Conservation (phyloP, 768 basidiomycete genomes). For the Antrodiella citrinella region DNA sequence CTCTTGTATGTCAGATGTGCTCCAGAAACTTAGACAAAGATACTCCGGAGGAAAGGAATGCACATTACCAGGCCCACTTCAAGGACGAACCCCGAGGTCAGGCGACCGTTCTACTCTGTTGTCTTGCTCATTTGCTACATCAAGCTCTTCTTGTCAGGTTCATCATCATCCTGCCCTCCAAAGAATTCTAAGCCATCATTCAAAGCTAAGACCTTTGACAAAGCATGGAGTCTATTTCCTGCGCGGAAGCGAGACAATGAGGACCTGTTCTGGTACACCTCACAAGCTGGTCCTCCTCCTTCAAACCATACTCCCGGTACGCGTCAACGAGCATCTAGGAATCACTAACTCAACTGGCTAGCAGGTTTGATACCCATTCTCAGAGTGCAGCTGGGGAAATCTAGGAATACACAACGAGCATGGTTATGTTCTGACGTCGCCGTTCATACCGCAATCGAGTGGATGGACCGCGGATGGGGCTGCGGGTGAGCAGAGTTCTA, state of each 20-base stretch:
- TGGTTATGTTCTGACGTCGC: constrained; percentile 55
- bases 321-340: background rate
- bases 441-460: constrained; percentile 50
- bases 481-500: constrained; percentile 20
- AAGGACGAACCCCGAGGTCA: constrained; percentile 8
- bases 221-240: too few species aligned
- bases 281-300: constrained; percentile 36
- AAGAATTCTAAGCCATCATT: too few species aligned
- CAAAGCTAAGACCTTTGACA: too few species aligned
- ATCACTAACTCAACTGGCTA: background rate
- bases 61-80: constrained; percentile 52
- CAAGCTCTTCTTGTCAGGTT: too few species aligned
- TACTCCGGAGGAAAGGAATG: constrained; percentile 30
- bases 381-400: constrained; percentile 43
- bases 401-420: constrained; percentile 45
- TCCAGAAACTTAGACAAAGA: constrained; percentile 29
- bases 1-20: constrained; percentile 46
- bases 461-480: constrained; percentile 65
- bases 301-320: constrained; percentile 58
- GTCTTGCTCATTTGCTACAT: too few species aligned
- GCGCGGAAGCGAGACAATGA: too few species aligned
- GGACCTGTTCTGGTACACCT: constrained; percentile 68
- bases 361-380: constrained; percentile 61
- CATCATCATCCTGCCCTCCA: too few species aligned
- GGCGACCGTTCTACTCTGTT: too few species aligned